Evolutionary conservation across 2,329 filamentous ascomycete genomes (phyloP), one percentile per base, ranked within the genome.

Genomic region (Kalaharituber pfeilii): DNA sequence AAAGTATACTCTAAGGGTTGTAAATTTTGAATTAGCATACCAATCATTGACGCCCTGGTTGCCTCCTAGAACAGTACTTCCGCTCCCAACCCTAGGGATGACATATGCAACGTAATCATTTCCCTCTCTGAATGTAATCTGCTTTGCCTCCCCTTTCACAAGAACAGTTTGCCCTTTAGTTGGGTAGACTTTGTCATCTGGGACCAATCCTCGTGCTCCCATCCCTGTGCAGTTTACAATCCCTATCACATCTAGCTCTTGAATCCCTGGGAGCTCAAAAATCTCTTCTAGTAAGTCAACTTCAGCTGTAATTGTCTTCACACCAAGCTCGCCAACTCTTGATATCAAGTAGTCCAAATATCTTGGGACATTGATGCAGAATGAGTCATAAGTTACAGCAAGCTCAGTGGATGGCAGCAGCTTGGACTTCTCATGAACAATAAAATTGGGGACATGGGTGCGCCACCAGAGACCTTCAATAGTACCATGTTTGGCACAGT

Each of bases 111-210:
- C 66, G 58, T 72, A 72, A 8, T 64, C 62, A 11, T 67, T 62
- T 5, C 65, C 67, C 2, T 58, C 49, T 29, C 50, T 54, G 22
- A 57, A 42, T 26, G 62, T 58, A 22, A 63, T 64, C 25, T 60
- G 25, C 25, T 51, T 26, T 15, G 50, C 49, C 54, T 68, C 64
- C 13, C 70, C 69, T 49, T 65, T 66, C 1, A 72, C 70, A 3
- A 71, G 62, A 1, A 72, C 65, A 0, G 70, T 72, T 59, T 72
- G 70, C 4, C 71, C 71, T n/a, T 67, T 65, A 42, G 71, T 68
- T 1, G 71, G 70, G 57, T 66, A 67, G 54, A 72, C 62, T 1
- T 47, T 52, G 1, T 60, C 52, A 59, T 72, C 70, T 1, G 60
- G 60, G 39, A 66, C 67, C 6, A 71, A 59, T 1, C 60, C 61